Base-by-base conservation (phyloP, 2,329 filamentous ascomycete genomes). In the Trichoderma guizhouense region DNA sequence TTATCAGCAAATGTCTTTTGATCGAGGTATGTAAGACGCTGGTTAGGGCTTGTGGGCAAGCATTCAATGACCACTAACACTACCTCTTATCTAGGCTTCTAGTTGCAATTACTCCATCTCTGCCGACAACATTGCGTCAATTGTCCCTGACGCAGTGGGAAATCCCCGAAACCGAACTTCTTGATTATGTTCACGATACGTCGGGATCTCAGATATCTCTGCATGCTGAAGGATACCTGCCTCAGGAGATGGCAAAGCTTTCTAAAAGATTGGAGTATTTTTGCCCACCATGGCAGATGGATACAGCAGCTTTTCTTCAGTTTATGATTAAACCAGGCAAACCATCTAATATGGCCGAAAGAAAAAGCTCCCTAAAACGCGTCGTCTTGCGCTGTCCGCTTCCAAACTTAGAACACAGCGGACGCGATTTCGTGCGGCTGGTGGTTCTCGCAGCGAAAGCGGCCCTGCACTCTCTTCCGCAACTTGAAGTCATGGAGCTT, bases 211-310 rank as follows among this genome's bases (percentile, higher is more conserved):
- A 61, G 3, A 39, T 62, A 8, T 55, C 67, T 55, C 21, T 9
- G 18, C 9, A 63, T 55, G 57, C 39, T 39, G 14, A 39, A 21
- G 39, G 3, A 2, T 36, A 55, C 8, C 30, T 69, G 21, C 57
- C 57, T 53, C 39, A 24, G 7, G 39, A 55, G 34, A 69, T 69
- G 67, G 67, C 67, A 55, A 69, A 39, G 57, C 28, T 69, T 62
- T 69, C 57, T 55, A 39, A 62, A 39, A 55, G 21, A 39, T 12
- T 69, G 1, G 67, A 69, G n/a, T 30, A 39, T 6, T 55, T 69
- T 11, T 69, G 57, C 30, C 67, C 57, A 15, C 67, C 67, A 26
- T 63, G 57, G 67, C 67, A 69, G 57, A 69, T 69, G 57, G 67
- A 69, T 14, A 62, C 67, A 21, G 39, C 39, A 28, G 15, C 67